Evolutionary conservation across 1,139 yeast genomes (phyloP).

Genomic region (Geotrichum australiense): DNA sequence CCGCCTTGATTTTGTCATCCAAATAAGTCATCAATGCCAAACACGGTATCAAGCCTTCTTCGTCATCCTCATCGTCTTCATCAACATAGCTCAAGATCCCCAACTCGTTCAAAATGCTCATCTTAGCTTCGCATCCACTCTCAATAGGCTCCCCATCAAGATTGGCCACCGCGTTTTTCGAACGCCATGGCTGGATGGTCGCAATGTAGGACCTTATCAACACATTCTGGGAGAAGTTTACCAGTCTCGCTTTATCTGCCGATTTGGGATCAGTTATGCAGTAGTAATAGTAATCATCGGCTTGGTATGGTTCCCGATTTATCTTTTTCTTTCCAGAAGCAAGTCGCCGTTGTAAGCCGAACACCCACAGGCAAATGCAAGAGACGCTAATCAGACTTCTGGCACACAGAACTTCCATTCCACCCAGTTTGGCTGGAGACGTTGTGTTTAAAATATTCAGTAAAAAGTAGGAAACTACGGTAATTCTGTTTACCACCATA

Average conservation of each 20-base stretch:
- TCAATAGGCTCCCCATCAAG: too few relatives aligned
- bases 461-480: slow-evolving; percentile 4
- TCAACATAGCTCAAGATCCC: background rate
- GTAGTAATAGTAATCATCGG: slow-evolving; percentile 1
- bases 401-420: slow-evolving; percentile 9
- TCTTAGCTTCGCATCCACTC: too few relatives aligned
- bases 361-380: slow-evolving; percentile 10
- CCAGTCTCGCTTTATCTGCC: background rate
- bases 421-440: slow-evolving; percentile 2
- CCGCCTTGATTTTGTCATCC: slow-evolving; percentile 11
- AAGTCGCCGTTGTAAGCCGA: slow-evolving; percentile 2
- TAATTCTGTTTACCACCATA: slow-evolving; percentile 2
- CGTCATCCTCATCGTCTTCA: background rate
- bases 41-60: slow-evolving; percentile 1
- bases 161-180: too few relatives aligned
- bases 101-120: too few relatives aligned
- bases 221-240: background rate
- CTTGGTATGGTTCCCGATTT: background rate
- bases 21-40: slow-evolving; percentile 7
- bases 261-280: slow-evolving; percentile 8
- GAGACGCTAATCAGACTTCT: slow-evolving; percentile 6
- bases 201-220: background rate
- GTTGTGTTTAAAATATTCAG: slow-evolving; percentile 1
- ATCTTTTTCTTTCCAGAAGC: background rate
- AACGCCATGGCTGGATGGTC: background rate